phyloP scores from a whole-genome alignment of 768 basidiomycete genomes.

The Russula sp. region DNA sequence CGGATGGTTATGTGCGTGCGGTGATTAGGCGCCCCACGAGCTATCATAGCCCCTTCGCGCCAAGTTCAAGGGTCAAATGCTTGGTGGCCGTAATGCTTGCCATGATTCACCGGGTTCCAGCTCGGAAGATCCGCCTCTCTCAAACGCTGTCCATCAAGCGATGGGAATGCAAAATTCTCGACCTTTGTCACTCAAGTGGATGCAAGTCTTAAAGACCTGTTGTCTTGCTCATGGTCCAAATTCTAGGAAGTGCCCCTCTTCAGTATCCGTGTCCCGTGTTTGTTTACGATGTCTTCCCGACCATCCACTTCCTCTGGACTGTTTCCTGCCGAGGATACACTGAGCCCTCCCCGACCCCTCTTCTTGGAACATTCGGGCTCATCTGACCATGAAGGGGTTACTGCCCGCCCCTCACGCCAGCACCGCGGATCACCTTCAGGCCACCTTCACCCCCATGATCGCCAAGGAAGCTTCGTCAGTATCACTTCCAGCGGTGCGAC shows the following conservation, averaged over 20 bases:
- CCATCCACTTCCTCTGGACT: background rate
- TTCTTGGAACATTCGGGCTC: constrained; percentile 7
- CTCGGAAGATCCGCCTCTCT: background rate
- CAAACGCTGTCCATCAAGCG: background rate
- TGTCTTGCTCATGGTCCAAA: background rate
- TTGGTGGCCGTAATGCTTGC: constrained; percentile 8
- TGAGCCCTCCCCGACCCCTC: constrained; percentile 19
- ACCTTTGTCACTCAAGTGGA: background rate
- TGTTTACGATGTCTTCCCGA: constrained; percentile 5
- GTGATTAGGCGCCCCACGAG: constrained; percentile 9
- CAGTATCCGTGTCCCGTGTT: background rate
- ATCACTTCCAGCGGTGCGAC: constrained; percentile 25
- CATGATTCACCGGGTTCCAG: constrained; percentile 1
- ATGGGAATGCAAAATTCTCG: background rate
- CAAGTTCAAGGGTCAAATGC: constrained; percentile 6
- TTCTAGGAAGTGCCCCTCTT: background rate
- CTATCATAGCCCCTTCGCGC: constrained; percentile 1
- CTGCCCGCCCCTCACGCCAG: background rate
- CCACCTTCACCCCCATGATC: constrained; percentile 15
- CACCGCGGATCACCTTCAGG: constrained; percentile 11
- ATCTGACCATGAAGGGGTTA: constrained; percentile 6
- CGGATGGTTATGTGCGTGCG: constrained; percentile 17
- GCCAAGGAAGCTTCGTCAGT: constrained; percentile 15
- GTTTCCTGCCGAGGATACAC: background rate
- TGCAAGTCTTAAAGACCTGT: constrained; percentile 9